Evolutionary conservation across 495 filamentous ascomycete genomes (phyloP), one percentile per base, ranked within the genome.

Genomic region (Tuber borchii): DNA sequence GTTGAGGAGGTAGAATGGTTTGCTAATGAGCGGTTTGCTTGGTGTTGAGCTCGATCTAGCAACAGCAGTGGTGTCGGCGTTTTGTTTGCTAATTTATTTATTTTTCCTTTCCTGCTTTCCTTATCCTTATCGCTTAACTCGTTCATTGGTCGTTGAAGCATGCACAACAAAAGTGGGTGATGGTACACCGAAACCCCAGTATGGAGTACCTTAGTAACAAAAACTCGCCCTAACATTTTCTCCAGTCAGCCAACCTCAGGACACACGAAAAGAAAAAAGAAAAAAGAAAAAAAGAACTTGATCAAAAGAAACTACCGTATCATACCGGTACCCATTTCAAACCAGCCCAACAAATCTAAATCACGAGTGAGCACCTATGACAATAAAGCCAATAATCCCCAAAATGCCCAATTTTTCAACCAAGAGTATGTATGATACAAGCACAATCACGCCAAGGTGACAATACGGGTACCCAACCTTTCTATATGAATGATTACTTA

Each of bases 1-100:
- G 83, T 83, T 22, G 84, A 86, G 51, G 86, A 90, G 37, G 85
- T 97, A 61, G 91, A 93, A 70, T 99, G 95, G 95, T 84, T 93
- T 72, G 88, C 87, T 76, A 97, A 96, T 82, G 94, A 99, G 87
- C 97, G 96, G 87, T 97, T 90, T 85, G 92, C 89, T 31, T 99
- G 95, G 95, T 97, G 93, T 83, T 97, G 84, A 89, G 70, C 71
- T 76, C 20, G 46, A 39, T 34, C 9, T n/a, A 44, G 26, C 31
- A 37, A 31, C 26, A 14, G 9, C 39, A 51, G 26, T 42, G 68
- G 42, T 43, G 74, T 39, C 37, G 34, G 48, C 56, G 42, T 72
- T 65, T 65, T 61, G 22, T 10, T 34, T 61, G n/a, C 51, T 61
- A 68, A 22, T 72, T 72, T 56, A n/a, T 46, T 69, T 72, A 69